Percentiles rank a stretch among this genome's conserved stretches.
phyloP scores from a whole-genome alignment of 352 stramenopile species.

The Phytophthora colocasiae region DNA sequence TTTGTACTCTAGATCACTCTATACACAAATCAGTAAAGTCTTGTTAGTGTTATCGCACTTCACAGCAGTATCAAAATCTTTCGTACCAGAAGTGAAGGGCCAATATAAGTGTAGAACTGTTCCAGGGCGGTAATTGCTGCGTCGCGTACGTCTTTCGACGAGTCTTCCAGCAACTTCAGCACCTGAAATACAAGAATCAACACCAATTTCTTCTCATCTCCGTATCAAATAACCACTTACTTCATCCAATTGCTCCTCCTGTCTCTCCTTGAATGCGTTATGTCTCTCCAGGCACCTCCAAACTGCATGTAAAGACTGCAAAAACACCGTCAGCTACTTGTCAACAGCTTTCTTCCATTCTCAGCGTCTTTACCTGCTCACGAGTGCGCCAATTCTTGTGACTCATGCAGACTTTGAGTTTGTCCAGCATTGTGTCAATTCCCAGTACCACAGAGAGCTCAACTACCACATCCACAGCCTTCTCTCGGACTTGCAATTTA shows the following conservation, averaged over 20 bases:
- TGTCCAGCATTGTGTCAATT: constrained; percentile 65
- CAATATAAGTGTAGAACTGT: constrained; percentile 76
- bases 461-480: constrained; percentile 78
- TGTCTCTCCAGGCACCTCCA: constrained; percentile 69
- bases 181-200: constrained; percentile 39
- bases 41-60: background rate
- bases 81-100: constrained; percentile 71
- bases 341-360: background rate
- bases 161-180: constrained; percentile 78
- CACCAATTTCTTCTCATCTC: background rate
- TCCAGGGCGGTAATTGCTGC: constrained; percentile 70
- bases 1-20: constrained; percentile 78
- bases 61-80: background rate
- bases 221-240: constrained; percentile 28
- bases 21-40: background rate
- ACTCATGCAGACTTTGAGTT: constrained; percentile 41
- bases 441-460: constrained; percentile 70
- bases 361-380: constrained; percentile 59
- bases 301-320: constrained; percentile 68
- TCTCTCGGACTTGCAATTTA: constrained; percentile 76
- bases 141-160: constrained; percentile 86
- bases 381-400: constrained; percentile 90
- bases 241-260: constrained; percentile 69
- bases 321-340: constrained; percentile 1
- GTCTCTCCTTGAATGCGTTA: constrained; percentile 52